Evolutionary conservation across 805 yeast species (phyloP), one percentile per base, ranked within the genome.

Genomic region (Kuraishia floccosa): DNA sequence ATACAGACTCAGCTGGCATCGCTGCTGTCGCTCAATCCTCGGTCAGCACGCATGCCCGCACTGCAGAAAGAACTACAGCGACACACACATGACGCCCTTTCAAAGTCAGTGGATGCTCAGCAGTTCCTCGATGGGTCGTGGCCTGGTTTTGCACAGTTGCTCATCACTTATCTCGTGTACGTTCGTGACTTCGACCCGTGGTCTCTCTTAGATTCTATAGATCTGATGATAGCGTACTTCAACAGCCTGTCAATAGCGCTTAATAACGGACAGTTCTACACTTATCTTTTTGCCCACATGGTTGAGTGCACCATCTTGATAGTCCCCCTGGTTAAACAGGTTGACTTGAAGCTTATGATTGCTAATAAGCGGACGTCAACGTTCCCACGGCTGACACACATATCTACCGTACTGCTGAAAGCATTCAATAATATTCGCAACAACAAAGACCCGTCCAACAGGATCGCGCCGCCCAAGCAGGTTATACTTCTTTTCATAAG

Each of bases 181-280:
- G 51, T 65, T 17, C 53, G 68, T 32, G 72, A 71, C 41, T 38
- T 75, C 28, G 65, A 74, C 39, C 76, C 81, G 0, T 61, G 70
- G 68, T 72, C 80, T 1, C 34, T 58, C 2, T 42, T 72, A 4
- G 63, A 62, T 23, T 69, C 77, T 1, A 72, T 72, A 37, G 82
- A 75, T 45, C 49, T 72, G 27, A 57, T 68, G 37, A 58, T 72
- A 6, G 46, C 49, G 11, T 71, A 55, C 36, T 49, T 65, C 29
- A 68, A 64, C 32, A 65, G 65, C 36, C 40, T 72, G 20, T 54
- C 75, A 2, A 47, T 63, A 6, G 69, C 76, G 4, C 59, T 72
- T 41, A 61, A 56, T 42, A 70, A 72, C 37, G 56, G 52, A 31
- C 47, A 38, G 8, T 45, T 38, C 36, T 57, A 60, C 28, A 61